phyloP scores from a whole-genome alignment of 225 moss, liverwort and hornwort species.

The Neckera pumila region DNA sequence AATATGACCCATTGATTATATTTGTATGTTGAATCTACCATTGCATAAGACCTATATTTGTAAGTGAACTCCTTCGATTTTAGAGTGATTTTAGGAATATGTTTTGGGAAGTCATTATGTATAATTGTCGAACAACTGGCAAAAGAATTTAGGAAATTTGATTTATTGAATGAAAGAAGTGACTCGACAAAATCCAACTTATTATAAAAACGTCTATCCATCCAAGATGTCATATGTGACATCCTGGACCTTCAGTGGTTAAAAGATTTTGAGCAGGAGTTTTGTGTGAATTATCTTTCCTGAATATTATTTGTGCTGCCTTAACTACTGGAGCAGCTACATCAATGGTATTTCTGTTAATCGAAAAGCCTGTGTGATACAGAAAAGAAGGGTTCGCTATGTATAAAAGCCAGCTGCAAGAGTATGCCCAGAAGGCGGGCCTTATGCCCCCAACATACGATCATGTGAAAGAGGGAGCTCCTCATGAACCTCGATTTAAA shows the following conservation, averaged over 20 bases:
- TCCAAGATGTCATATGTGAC: background rate
- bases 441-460: conserved; percentile 83
- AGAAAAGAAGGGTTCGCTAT: conserved; percentile 38
- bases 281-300: background rate
- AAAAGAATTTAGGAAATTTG: background rate
- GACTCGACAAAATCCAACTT: background rate
- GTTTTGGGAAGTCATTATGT: background rate
- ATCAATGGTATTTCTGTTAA: background rate
- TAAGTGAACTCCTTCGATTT: background rate
- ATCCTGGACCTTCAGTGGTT: background rate
- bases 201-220: too few relatives aligned
- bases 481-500: conserved; percentile 95
- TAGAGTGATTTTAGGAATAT: too few relatives aligned
- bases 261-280: background rate
- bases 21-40: background rate
- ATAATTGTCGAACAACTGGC: background rate
- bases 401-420: conserved; percentile 99
- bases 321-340: background rate
- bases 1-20: background rate
- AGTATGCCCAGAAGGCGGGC: conserved; percentile 93
- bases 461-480: conserved; percentile 85
- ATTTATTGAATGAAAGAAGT: background rate
- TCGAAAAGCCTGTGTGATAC: background rate
- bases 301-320: background rate
- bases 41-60: background rate